These are phyloP conservation scores for Kwoniella botswanensis DNA, from an alignment of 768 basidiomycete genomes.

Conservation along the genomic window DNA sequence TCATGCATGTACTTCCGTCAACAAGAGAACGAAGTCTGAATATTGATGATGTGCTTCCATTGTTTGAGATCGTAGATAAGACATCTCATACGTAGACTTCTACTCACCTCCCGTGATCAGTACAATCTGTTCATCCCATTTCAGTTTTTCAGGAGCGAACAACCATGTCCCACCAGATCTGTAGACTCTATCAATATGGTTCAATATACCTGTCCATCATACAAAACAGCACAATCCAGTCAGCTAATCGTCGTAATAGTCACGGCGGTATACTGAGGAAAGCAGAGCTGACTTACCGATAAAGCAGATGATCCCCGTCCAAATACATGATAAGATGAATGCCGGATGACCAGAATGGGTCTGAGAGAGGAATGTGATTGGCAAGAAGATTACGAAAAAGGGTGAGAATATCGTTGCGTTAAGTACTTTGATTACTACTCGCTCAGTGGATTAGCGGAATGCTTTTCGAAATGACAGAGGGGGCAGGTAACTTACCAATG, in stretches of 20 bases:
- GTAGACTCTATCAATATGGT: constrained; percentile 75
- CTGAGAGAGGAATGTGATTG: constrained; percentile 77
- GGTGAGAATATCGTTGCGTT: constrained; percentile 81
- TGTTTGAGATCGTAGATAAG: too few species aligned
- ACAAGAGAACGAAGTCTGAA: too few species aligned
- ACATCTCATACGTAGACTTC: too few species aligned
- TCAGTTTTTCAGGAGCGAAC: constrained; percentile 67
- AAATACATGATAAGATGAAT: constrained; percentile 64
- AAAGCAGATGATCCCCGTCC: constrained; percentile 66
- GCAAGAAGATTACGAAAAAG: constrained; percentile 80
- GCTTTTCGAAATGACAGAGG: neutral
- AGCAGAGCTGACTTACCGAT: constrained; percentile 67
- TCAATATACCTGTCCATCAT: constrained; percentile 66
- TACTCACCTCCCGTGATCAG: constrained; percentile 88
- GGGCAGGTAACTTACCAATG: constrained; percentile 1
- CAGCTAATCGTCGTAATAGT: neutral
- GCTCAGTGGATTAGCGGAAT: too few species aligned
- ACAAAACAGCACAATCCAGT: neutral
- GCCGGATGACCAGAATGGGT: constrained; percentile 64
- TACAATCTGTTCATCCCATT: constrained; percentile 89
- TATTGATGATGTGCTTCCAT: too few species aligned
- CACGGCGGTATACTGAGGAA: neutral
- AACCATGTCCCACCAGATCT: constrained; percentile 60
- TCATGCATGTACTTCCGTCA: too few species aligned
- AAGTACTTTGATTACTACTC: constrained; percentile 68